These are phyloP conservation scores for Paecilomyces fulvus DNA, from an alignment of 2,329 filamentous ascomycete genomes.

Conservation along the genomic window DNA sequence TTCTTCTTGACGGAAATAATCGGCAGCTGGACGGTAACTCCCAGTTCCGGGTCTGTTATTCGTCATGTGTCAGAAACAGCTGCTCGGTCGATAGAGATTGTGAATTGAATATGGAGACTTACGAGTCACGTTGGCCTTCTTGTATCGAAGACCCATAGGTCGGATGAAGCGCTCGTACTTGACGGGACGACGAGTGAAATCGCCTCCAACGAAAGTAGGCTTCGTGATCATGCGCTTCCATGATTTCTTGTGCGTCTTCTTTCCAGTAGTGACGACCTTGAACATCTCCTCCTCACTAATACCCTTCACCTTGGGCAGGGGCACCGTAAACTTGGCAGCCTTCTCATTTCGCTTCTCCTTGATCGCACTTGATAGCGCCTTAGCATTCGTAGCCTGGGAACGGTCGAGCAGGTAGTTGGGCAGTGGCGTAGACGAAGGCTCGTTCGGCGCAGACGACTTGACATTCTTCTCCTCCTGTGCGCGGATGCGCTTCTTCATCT, in stretches of 20 bases:
- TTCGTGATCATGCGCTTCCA: constrained; percentile 62
- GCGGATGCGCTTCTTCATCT: constrained; percentile 92
- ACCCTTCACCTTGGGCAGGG: constrained; percentile 85
- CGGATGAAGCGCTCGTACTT: constrained; percentile 66
- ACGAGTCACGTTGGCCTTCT: constrained; percentile 61
- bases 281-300: constrained; percentile 98
- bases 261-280: constrained; percentile 90
- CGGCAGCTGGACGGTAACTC: constrained; percentile 78
- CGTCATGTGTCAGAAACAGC: constrained; percentile 23
- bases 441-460: constrained; percentile 70
- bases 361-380: constrained; percentile 74
- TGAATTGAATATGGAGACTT: constrained; percentile 8
- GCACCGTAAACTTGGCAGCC: constrained; percentile 86
- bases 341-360: constrained; percentile 95
- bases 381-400: constrained; percentile 56
- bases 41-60: constrained; percentile 58
- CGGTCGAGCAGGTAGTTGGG: constrained; percentile 92
- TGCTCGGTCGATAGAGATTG: neutral
- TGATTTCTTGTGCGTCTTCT: constrained; percentile 82
- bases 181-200: constrained; percentile 82
- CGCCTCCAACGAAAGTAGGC: constrained; percentile 80
- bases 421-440: constrained; percentile 72
- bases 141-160: constrained; percentile 70
- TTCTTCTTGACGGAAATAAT: constrained; percentile 76
- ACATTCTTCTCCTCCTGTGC: constrained; percentile 94